phyloP scores from a whole-genome alignment of 768 basidiomycete genomes.

The Xerocomellus dryophilus region DNA sequence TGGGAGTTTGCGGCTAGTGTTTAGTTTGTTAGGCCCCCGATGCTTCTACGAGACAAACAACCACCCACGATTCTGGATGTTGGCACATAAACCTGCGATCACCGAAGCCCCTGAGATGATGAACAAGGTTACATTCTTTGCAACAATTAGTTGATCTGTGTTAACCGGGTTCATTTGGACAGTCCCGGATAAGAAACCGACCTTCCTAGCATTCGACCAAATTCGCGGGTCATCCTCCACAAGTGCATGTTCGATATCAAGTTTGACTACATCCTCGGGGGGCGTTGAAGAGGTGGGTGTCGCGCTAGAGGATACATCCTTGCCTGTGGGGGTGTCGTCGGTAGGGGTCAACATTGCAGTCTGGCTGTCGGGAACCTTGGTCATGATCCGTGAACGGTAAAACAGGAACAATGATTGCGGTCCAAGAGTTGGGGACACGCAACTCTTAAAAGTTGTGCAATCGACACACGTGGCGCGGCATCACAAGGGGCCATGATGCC shows the following conservation, averaged over 20 bases:
- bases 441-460: slow-evolving; percentile 1
- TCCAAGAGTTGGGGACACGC: background rate
- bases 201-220: slow-evolving; percentile 61
- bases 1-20: slow-evolving; percentile 60
- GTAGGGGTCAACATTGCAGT: background rate
- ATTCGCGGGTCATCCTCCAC: slow-evolving; percentile 62
- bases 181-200: slow-evolving; percentile 16
- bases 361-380: background rate
- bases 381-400: slow-evolving; percentile 7
- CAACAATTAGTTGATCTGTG: background rate
- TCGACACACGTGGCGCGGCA: background rate
- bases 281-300: background rate
- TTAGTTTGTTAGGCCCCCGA: background rate
- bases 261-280: slow-evolving; percentile 2
- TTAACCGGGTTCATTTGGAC: background rate
- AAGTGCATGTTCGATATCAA: slow-evolving; percentile 38
- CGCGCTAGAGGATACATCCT: background rate
- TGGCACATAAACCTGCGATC: slow-evolving; percentile 27
- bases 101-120: slow-evolving; percentile 30
- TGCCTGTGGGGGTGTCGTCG: background rate
- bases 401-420: background rate
- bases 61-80: slow-evolving; percentile 31
- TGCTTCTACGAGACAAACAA: background rate
- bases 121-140: slow-evolving; percentile 20
- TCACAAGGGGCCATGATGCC: background rate